These are phyloP conservation scores for Botrytis tulipae DNA, from an alignment of 2,329 filamentous ascomycete genomes.

Conservation along the genomic window DNA sequence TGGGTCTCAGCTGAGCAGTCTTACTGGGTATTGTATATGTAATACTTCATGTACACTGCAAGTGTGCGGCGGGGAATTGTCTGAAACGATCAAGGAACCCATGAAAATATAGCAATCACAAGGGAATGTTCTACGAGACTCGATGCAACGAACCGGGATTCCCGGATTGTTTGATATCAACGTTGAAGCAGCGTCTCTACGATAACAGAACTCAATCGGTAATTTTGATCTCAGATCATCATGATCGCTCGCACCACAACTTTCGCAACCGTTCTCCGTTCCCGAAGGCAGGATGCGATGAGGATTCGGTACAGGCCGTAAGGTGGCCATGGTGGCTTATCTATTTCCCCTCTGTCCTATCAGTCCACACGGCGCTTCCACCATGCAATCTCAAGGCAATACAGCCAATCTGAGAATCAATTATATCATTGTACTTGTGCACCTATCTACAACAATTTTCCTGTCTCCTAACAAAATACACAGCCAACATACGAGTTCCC, in stretches of 20 bases:
- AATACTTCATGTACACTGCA: background rate
- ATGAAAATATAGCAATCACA: background rate
- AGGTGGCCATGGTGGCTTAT: constrained; percentile 13
- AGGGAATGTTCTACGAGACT: background rate
- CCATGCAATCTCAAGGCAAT: background rate
- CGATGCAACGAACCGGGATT: background rate
- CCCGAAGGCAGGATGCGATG: background rate
- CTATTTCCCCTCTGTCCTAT: background rate
- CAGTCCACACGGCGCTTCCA: background rate
- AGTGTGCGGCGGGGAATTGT: background rate
- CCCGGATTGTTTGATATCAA: background rate
- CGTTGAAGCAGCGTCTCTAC: background rate
- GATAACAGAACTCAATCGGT: background rate
- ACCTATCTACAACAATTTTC: background rate
- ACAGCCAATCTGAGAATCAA: background rate
- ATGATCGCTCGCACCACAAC: background rate
- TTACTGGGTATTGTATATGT: background rate
- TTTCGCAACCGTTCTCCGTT: background rate
- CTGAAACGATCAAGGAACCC: constrained; percentile 15
- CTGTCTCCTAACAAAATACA: background rate
- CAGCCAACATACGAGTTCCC: background rate
- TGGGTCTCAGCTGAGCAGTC: background rate
- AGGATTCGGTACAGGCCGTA: constrained; percentile 12
- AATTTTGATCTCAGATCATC: background rate
- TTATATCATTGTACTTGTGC: background rate